Evolutionary conservation across 306 rosid species (phyloP), one percentile per base, ranked within the genome.

Genomic region (Dalbergia cochinchinensis): DNA sequence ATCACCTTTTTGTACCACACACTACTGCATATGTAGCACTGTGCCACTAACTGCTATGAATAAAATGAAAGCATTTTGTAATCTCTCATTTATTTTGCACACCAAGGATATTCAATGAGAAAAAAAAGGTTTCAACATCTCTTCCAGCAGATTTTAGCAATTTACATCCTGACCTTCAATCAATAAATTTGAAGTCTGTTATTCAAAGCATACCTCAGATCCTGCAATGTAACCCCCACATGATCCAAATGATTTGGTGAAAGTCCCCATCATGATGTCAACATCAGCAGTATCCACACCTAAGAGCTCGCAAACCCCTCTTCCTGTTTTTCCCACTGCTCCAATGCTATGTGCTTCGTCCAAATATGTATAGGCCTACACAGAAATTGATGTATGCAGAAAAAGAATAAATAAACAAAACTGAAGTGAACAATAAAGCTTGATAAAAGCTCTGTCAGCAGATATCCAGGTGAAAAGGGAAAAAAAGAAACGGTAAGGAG

Each of bases 301-400:
- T 76, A 92, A 79, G 47, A 92, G 94, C 76, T 92, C 97, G 86
- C 94, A 79, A 34, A 78, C 85, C 18, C 74, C 83, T 72, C 78
- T 65, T 45, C 80, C 97, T 37, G 92, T 70, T 82, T 89, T 89
- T 54, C 94, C 97, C 70, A 91, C 94, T 34, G 97, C 94, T 82
- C 97, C 97, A 78, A 91, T 91, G 91, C 97, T 91, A 85, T 91
- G 97, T 76, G 97, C 97, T 88, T 91, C 97, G 18, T 91, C 97
- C 92, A 91, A 83, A 76, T 89, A 91, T 13, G 88, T 82, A 77
- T 90, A 91, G 31, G 84, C 97, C 97, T 91, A 69, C 15, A 53
- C 39, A 73, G 33, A 3, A 74, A 68, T 51, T 5, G 51, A 63
- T 15, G 14, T 42, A 20, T 20, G 44, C 77, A 50, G 73, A 51